Base-by-base conservation (phyloP, 2,329 filamentous ascomycete genomes). In the Sordariomycetes sp. region DNA sequence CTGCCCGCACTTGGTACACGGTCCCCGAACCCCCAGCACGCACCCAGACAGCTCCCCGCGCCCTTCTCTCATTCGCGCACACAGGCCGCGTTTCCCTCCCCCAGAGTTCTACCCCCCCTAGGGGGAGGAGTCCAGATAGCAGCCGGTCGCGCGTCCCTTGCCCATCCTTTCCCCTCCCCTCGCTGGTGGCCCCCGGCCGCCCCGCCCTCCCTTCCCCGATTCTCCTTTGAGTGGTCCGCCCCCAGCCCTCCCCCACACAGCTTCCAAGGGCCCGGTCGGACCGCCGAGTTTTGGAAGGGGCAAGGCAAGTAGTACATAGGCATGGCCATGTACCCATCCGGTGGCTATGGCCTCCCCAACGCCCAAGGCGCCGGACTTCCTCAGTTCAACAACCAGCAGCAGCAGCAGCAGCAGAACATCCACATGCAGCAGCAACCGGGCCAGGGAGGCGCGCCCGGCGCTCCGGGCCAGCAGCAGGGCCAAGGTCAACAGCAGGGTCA, bases 311-410 rank as follows among this genome's bases (percentile, higher is more conserved):
- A 35, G 52, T 36, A 54, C 20, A 56, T 28, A 56, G 39, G 48
- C 39, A 34, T 25, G 51, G 50, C 56, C 51, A 57, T 57, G 56
- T 53, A 57, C 55, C 55, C 55, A 42, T 39, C 50, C 34, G 56
- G 35, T 53, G 56, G 56, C 51, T 53, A 54, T 54, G 56, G 56
- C 39, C 53, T 57, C 42, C 56, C 56, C 51, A 57, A 57, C 35
- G 50, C 42, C n/a, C 55, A 48, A 52, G 55, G 55, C 25, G 42
- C 45, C 24, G 55, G 45, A 52, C 48, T 57, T 42, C 56, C 50
- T 22, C 50, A 57, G 48, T 57, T 57, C 56, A 53, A 53, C 52
- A 54, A 53, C 39, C 42, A 48, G 25, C 56, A 57, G 51, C 56
- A 53, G n/a, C 56, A 57, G 35, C 51, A 45, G 10, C 52, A 52